Percentiles rank a stretch among this genome's conserved stretches.
These are phyloP conservation scores for Parsonsia alboflavescens DNA, from an alignment of 257 asterid species.

Conservation along the genomic window DNA sequence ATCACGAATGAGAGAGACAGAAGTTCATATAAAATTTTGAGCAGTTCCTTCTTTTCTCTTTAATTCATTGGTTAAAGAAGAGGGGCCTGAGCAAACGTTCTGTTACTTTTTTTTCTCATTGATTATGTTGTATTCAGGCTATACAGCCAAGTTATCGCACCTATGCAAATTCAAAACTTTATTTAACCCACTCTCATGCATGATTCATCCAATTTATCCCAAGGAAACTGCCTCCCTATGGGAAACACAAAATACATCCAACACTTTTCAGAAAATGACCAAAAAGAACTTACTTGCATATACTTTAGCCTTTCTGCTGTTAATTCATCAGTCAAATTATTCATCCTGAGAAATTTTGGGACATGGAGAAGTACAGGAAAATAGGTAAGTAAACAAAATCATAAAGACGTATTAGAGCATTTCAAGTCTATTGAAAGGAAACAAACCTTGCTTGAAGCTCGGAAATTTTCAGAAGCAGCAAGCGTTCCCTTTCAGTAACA, in stretches of 20 bases:
- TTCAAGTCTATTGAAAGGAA: slow-evolving; percentile 2
- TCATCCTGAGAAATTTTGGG: slow-evolving; percentile 57
- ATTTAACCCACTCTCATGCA: not conserved
- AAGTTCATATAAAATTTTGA: not conserved
- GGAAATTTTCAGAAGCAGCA: slow-evolving; percentile 66
- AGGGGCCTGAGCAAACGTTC: not conserved
- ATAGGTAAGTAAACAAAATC: not conserved
- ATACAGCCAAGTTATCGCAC: not conserved
- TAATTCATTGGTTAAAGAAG: not conserved
- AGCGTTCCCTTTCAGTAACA: slow-evolving; percentile 71
- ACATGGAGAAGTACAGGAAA: slow-evolving; percentile 3
- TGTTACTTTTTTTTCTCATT: not conserved
- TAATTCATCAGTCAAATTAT: slow-evolving; percentile 77
- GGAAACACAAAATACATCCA: not conserved
- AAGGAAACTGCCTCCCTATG: not conserved
- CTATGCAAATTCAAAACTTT: not conserved
- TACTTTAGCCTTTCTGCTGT: slow-evolving; percentile 64
- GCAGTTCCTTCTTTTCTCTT: not conserved
- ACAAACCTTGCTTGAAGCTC: slow-evolving; percentile 86
- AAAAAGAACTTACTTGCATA: slow-evolving; percentile 54
- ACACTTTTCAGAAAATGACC: not conserved
- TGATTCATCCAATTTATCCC: not conserved
- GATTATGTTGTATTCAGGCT: not conserved
- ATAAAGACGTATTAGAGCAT: not conserved
- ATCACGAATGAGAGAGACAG: not conserved